Percentiles rank a stretch among this genome's conserved stretches.
Conservation (phyloP, 2,329 filamentous ascomycete genomes). For the Colletotrichum somersetense region DNA sequence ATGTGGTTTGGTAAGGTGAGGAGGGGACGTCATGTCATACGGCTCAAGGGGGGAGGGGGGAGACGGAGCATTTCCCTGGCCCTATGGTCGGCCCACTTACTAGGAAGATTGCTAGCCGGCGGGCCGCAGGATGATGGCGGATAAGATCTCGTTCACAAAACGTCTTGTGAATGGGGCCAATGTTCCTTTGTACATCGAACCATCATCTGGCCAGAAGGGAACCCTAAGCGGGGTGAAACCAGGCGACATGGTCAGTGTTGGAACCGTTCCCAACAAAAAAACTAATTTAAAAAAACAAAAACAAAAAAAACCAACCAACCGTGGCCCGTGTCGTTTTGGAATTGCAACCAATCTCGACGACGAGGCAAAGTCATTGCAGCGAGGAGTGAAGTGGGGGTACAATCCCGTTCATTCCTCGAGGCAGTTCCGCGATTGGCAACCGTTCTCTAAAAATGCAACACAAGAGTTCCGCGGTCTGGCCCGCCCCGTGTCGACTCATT, state of each 20-base stretch:
- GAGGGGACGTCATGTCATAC: conserved; percentile 25
- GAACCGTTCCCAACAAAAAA: conserved; percentile 19
- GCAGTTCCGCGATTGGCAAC: conserved; percentile 16
- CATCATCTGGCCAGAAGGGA: conserved; percentile 17
- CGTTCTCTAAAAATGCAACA: not conserved
- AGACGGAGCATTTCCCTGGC: conserved; percentile 1
- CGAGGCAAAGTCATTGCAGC: not conserved
- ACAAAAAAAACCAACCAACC: too few species aligned
- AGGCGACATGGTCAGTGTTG: conserved; percentile 15
- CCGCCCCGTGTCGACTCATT: not conserved
- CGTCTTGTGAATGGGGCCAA: conserved; percentile 1
- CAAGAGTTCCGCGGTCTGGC: conserved; percentile 6
- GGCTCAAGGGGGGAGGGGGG: conserved; percentile 9
- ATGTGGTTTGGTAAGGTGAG: not conserved
- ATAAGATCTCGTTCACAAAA: conserved; percentile 28
- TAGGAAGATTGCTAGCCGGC: conserved; percentile 3
- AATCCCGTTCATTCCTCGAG: not conserved
- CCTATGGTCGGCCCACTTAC: not conserved
- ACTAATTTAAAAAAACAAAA: too few species aligned
- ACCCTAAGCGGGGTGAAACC: conserved; percentile 25
- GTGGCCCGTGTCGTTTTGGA: conserved; percentile 11
- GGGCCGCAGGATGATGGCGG: conserved; percentile 28
- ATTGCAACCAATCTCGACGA: conserved; percentile 5
- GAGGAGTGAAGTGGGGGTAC: not conserved
- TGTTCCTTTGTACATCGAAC: conserved; percentile 32